phyloP scores from a whole-genome alignment of 2,329 filamentous ascomycete species.

The Calonectria fujianensis region DNA sequence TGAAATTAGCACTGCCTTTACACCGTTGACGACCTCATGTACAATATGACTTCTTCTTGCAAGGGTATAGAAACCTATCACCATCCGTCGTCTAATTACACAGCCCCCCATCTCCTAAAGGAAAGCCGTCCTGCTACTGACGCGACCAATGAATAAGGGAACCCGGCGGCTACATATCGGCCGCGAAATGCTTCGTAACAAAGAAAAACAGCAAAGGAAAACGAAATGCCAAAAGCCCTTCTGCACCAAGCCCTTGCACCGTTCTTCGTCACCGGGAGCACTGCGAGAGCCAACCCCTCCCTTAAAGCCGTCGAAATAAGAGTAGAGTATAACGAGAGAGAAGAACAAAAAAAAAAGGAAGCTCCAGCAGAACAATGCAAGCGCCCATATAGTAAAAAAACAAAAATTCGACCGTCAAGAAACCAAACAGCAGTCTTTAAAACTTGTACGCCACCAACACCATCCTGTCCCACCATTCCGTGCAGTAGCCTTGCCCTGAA shows the following conservation, averaged over 20 bases:
- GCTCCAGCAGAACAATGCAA: conserved; percentile 48
- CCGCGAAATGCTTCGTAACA: conserved; percentile 61
- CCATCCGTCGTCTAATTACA: conserved; percentile 61
- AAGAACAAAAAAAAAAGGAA: conserved; percentile 46
- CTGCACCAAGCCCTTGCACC: conserved; percentile 38
- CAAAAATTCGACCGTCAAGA: conserved; percentile 42
- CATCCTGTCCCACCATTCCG: conserved; percentile 50
- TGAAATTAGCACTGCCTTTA: conserved; percentile 7
- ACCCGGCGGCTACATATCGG: conserved; percentile 47
- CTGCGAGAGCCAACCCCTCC: conserved; percentile 40
- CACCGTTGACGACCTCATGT: conserved; percentile 32
- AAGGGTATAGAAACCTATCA: conserved; percentile 56
- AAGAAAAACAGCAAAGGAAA: conserved; percentile 50
- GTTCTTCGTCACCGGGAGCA: conserved; percentile 24
- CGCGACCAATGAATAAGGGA: conserved; percentile 44
- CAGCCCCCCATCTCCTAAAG: conserved; percentile 45
- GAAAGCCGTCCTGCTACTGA: conserved; percentile 37
- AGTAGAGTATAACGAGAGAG: conserved; percentile 46
- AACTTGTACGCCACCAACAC: conserved; percentile 58
- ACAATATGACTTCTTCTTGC: conserved; percentile 53
- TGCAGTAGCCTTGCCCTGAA: conserved; percentile 44
- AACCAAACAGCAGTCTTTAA: conserved; percentile 55
- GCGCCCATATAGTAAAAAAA: conserved; percentile 47
- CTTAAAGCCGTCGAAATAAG: conserved; percentile 48
- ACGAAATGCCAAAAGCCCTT: conserved; percentile 44